Conservation (phyloP, 352 stramenopile species). For the Globisporangium polare region DNA sequence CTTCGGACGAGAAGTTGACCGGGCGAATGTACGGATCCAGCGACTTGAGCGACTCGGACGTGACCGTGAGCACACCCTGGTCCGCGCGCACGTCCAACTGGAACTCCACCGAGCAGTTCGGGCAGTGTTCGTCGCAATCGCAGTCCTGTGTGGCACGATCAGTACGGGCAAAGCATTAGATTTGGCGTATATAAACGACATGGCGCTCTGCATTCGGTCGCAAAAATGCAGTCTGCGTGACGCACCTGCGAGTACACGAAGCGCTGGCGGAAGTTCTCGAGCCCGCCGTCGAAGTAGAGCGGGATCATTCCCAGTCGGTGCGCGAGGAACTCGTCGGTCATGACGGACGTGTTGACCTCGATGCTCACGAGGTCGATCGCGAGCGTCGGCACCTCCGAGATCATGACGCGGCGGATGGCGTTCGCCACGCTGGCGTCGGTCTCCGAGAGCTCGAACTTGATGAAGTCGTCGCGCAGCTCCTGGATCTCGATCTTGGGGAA, state of each 20-base stretch:
- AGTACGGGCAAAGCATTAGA: not conserved
- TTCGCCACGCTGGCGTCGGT: constrained; percentile 97
- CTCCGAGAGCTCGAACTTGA: constrained; percentile 97
- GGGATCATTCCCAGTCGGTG: constrained; percentile 98
- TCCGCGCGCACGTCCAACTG: constrained; percentile 91
- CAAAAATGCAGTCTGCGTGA: not conserved
- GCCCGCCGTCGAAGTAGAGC: constrained; percentile 82
- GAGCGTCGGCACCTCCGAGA: constrained; percentile 96
- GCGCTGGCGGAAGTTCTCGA: constrained; percentile 88
- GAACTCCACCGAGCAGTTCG: constrained; percentile 96
- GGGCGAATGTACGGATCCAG: constrained; percentile 83
- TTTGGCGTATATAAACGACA: not conserved
- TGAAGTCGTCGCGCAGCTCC: constrained; percentile 93
- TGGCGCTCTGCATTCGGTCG: not conserved
- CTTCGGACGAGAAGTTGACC: constrained; percentile 84
- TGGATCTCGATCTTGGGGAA: constrained; percentile 94
- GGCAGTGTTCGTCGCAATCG: constrained; percentile 95
- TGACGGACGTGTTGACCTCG: constrained; percentile 95
- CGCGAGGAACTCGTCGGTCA: constrained; percentile 99
- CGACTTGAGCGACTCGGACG: constrained; percentile 74
- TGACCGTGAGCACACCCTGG: constrained; percentile 66
- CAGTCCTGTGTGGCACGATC: constrained; percentile 44
- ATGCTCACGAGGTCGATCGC: constrained; percentile 99
- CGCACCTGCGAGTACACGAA: constrained; percentile 82
- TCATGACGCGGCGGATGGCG: constrained; percentile 96